Base-by-base conservation (phyloP, 2,329 filamentous ascomycete genomes). In the Colletotrichum brevisporum region DNA sequence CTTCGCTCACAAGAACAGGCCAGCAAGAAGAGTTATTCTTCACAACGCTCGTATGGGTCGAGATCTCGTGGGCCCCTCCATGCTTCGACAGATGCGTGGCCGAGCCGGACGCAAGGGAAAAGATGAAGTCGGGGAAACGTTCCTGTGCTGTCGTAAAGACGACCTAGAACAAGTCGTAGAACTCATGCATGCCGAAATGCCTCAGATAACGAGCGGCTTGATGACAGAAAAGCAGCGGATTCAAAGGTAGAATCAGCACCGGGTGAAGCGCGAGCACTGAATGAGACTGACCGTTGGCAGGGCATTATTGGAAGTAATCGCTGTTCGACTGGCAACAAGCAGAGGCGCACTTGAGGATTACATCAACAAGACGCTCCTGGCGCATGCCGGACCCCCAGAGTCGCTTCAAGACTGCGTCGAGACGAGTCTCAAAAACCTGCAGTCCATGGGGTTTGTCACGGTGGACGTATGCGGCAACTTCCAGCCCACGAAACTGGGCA, bases 21-120 rank as follows among this genome's bases (percentile, higher is more conserved):
- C 87, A 15, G 92, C 92, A 8, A 85, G 92, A 61, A 84, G 92
- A 72, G 92, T 95, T 1, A 93, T 95, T 67, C 84, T 93, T 27
- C 92, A 94, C 75, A 91, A 89, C 70, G 92, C 91, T 36, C 86
- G 90, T 48, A 94, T 94, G 91, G 92, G 92, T 0, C 86, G 90
- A 60, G 91, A 94, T 53, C 82, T 94, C 55, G 88, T 94, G n/a
- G 92, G 91, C 0, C 92, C 92, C 13, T 90, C 92, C 4, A 92
- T 95, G 90, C 83, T 95, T 78, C 88, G 92, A 56, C 92, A 95
- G 79, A 95, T 94, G 92, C 88, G 92, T 75, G 92, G 92, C 3
- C 86, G 92, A 69, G 92, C 92, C 21, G 92, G 92, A 6, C 87
- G 92, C 62, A 94, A 94, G 78, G 92, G 92, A 56, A 94, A 94